Percentiles rank a stretch among this genome's conserved stretches.
These are phyloP conservation scores for Dryas integrifolia DNA, from an alignment of 331 rosid species.

Conservation along the genomic window DNA sequence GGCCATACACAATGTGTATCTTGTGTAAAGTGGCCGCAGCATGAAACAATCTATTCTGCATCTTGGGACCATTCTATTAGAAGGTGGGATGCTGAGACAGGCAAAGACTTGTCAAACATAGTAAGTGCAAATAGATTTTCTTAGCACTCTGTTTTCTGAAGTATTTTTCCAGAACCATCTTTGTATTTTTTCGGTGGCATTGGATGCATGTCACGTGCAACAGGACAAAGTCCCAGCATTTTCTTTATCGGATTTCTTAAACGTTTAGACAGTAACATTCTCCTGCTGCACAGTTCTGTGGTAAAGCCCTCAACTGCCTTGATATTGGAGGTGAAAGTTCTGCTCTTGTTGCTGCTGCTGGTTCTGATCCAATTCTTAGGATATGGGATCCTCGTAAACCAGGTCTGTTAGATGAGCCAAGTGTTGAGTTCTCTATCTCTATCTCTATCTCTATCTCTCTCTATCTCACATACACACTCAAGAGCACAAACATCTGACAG, in stretches of 20 bases:
- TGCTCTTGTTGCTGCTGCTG: constrained; percentile 75
- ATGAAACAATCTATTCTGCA: constrained; percentile 69
- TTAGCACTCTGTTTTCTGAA: not conserved
- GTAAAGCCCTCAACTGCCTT: constrained; percentile 78
- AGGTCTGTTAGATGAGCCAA: constrained; percentile 47
- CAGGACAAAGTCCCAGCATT: not conserved
- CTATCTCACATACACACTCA: not conserved
- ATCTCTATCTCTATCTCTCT: constrained; percentile 14
- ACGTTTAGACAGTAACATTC: constrained; percentile 18
- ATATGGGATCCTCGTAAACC: constrained; percentile 99
- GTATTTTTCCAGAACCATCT: not conserved
- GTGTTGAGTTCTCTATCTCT: constrained; percentile 10
- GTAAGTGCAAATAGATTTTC: constrained; percentile 43
- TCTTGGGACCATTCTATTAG: constrained; percentile 90
- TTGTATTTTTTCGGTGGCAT: not conserved
- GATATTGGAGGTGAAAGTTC: constrained; percentile 92
- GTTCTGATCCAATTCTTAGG: constrained; percentile 78
- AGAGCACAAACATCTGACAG: constrained; percentile 14
- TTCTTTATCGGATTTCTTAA: constrained; percentile 8
- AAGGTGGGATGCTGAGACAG: constrained; percentile 81
- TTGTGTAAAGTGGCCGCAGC: constrained; percentile 74
- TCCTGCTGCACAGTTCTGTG: constrained; percentile 51
- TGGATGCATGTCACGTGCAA: not conserved
- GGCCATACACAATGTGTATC: constrained; percentile 94
- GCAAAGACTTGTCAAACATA: constrained; percentile 53